Percentiles rank a stretch among this genome's conserved stretches.
These are phyloP conservation scores for Diaporthe citri DNA, from an alignment of 2,329 filamentous ascomycete species.

Conservation along the genomic window DNA sequence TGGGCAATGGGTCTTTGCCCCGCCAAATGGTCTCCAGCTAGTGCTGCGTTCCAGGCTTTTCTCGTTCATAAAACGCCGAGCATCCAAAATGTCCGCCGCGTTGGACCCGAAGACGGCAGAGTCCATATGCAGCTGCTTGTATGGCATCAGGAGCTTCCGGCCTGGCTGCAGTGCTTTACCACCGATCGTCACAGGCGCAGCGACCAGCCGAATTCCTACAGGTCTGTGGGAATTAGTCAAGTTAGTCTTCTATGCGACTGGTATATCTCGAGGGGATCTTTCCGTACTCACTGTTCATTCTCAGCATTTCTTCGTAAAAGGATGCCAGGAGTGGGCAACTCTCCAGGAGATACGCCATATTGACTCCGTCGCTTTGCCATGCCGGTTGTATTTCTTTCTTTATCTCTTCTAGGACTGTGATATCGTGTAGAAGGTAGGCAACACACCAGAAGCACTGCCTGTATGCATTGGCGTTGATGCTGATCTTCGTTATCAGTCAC, in stretches of 20 bases:
- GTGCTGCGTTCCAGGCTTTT: conserved; percentile 19
- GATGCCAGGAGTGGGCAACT: conserved; percentile 5
- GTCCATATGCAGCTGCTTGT: conserved; percentile 20
- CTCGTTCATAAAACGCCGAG: conserved; percentile 3
- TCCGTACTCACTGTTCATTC: not conserved
- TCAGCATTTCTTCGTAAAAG: conserved; percentile 19
- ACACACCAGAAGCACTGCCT: conserved; percentile 21
- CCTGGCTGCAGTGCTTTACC: conserved; percentile 18
- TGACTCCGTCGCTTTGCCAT: not conserved
- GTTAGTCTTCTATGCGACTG: not conserved
- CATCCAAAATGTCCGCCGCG: not conserved
- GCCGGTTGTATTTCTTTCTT: conserved; percentile 19
- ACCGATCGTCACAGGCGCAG: not conserved
- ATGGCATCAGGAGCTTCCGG: conserved; percentile 12
- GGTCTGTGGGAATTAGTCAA: not conserved
- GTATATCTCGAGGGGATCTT: not conserved
- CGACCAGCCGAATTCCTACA: not conserved
- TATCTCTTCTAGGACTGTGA: not conserved
- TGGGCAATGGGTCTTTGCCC: not conserved
- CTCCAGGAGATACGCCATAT: not conserved
- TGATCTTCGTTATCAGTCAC: not conserved
- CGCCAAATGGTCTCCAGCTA: conserved; percentile 31
- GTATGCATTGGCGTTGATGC: conserved; percentile 19
- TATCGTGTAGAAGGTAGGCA: conserved; percentile 21
- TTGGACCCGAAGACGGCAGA: conserved; percentile 13